Evolutionary conservation across 2,329 filamentous ascomycete genomes (phyloP), one percentile per base, ranked within the genome.

Genomic region (Lachnellula arida): DNA sequence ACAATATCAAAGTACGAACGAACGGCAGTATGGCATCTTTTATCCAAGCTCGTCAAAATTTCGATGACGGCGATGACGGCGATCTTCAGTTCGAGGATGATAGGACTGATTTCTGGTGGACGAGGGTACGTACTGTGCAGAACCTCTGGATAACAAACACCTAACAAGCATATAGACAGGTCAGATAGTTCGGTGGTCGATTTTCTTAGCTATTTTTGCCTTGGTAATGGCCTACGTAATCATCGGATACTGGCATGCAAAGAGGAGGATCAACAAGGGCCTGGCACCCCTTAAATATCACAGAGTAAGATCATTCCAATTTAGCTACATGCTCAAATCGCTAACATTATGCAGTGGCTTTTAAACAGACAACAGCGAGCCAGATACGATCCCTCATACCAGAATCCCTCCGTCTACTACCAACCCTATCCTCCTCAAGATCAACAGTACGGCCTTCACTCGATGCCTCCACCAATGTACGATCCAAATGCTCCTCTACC

Each of bases 171-270:
- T 54, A 34, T 19, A 70, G 68, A 65, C 55, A 37, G 68, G 67
- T 32, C 64, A 67, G 52, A 73, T 72, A 56, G 75, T 91, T 65
- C 88, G 89, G 72, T 93, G 88, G 82, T 77, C 80, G 47, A 73
- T 93, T 57, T 82, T 92, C 67, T 79, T 81, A 58, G 73, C 76
- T 59, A 69, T 93, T 61, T 75, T 89, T 64, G 56, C 78, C 54
- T 54, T 84, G 57, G 72, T 89, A 65, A 69, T 82, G 51, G 65
- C 77, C 43, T 90, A 85, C 76, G 76, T 91, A 65, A 62, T 89
- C 53, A 76, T 82, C 57, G 88, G 87, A 58, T 87, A 88, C 70
- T 72, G 81, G 47, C 89, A 93, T 72, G 89, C 88, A 46, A 82
- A 82, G 69, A 73, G 74, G 46, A 79, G 89, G 47, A 76, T 92